phyloP scores from a whole-genome alignment of 1,284 basidiomycete species.

The Sanghuangporus weigelae region DNA sequence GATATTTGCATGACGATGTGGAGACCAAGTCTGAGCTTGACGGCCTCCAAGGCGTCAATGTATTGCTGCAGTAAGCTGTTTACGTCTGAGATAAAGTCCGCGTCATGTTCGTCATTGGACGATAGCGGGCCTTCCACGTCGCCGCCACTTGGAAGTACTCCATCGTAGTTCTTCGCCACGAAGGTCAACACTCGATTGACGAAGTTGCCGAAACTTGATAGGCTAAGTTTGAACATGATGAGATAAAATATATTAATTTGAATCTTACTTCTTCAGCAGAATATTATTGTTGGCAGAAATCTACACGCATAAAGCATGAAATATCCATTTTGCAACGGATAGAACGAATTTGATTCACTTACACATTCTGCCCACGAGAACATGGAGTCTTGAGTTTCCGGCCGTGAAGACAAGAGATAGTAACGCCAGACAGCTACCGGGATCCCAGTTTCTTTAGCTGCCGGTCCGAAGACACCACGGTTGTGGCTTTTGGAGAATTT shows the following conservation, averaged over 20 bases:
- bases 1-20: slow-evolving; percentile 90
- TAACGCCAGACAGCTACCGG: slow-evolving; percentile 96
- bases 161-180: slow-evolving; percentile 80
- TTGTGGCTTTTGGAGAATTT: slow-evolving; percentile 99
- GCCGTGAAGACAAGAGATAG: slow-evolving; percentile 90
- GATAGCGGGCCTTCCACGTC: slow-evolving; percentile 66
- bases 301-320: slow-evolving; percentile 31
- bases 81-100: slow-evolving; percentile 77
- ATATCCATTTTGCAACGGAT: background rate
- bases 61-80: slow-evolving; percentile 81
- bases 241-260: background rate
- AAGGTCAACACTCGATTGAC: slow-evolving; percentile 96
- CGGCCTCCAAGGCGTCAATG: slow-evolving; percentile 84
- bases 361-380: slow-evolving; percentile 98
- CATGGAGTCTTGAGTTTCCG: slow-evolving; percentile 92
- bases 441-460: slow-evolving; percentile 89
- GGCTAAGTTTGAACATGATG: slow-evolving; percentile 6
- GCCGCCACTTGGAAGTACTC: slow-evolving; percentile 73
- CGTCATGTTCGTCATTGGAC: slow-evolving; percentile 63
- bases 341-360: slow-evolving; percentile 24
- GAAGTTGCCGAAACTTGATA: slow-evolving; percentile 87
- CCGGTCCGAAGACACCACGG: slow-evolving; percentile 96
- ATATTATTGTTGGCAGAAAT: slow-evolving; percentile 93
- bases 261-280: slow-evolving; percentile 84
- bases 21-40: slow-evolving; percentile 86